phyloP scores from a whole-genome alignment of 2,329 filamentous ascomycete genomes.

The Beauveria sp. region DNA sequence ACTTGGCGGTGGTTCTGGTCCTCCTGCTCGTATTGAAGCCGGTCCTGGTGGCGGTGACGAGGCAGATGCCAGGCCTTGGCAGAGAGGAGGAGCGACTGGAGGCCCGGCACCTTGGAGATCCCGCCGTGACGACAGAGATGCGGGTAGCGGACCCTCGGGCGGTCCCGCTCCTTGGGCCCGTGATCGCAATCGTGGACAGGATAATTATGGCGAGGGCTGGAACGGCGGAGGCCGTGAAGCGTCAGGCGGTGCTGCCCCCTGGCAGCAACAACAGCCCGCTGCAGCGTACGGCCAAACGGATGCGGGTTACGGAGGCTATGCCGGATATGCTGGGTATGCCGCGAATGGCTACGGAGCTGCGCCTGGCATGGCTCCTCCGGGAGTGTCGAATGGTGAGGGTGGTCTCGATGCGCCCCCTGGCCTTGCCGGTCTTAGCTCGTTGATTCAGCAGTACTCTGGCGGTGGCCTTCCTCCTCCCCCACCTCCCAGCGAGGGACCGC shows the following conservation, averaged over 20 bases:
- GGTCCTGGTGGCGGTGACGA: constrained; percentile 57
- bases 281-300: constrained; percentile 38
- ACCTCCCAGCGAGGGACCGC: constrained; percentile 41
- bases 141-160: constrained; percentile 30
- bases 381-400: constrained; percentile 33
- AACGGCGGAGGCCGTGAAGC: constrained; percentile 21
- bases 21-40: constrained; percentile 78
- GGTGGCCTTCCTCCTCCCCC: constrained; percentile 49
- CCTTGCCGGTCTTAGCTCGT: constrained; percentile 51
- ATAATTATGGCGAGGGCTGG: constrained; percentile 25
- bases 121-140: constrained; percentile 43
- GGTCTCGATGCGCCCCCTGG: constrained; percentile 47
- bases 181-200: constrained; percentile 46
- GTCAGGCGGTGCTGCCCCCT: constrained; percentile 29
- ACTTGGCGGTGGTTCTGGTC: constrained; percentile 66
- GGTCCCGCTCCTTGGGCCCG: constrained; percentile 53
- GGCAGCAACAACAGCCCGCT: constrained; percentile 30
- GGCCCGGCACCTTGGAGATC: constrained; percentile 74
- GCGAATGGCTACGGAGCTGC: constrained; percentile 35
- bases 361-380: constrained; percentile 32
- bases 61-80: constrained; percentile 73
- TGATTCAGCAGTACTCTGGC: constrained; percentile 59
- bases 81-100: constrained; percentile 75
- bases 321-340: constrained; percentile 39
- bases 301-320: constrained; percentile 49